phyloP scores from a whole-genome alignment of 495 filamentous ascomycete genomes.

The Hypoxylon intermedium region DNA sequence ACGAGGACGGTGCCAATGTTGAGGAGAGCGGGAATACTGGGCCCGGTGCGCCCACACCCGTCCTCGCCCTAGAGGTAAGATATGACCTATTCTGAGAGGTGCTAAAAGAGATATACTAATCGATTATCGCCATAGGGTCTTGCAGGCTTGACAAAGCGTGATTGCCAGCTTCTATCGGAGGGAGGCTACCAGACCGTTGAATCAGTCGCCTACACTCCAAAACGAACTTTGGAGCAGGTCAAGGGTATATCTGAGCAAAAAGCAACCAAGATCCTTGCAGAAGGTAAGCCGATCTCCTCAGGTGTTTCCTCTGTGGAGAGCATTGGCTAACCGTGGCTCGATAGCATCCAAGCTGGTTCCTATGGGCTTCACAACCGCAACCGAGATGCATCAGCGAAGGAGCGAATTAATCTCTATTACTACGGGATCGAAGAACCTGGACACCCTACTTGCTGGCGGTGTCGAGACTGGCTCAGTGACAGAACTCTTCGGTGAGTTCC shows the following conservation, averaged over 20 bases:
- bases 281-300: slow-evolving; percentile 63
- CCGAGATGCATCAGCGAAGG: slow-evolving; percentile 96
- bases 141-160: slow-evolving; percentile 86
- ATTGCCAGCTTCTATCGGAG: slow-evolving; percentile 91
- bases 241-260: slow-evolving; percentile 98
- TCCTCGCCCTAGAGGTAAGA: slow-evolving; percentile 82
- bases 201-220: slow-evolving; percentile 92
- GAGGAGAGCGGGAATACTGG: slow-evolving; percentile 66
- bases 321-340: slow-evolving; percentile 16
- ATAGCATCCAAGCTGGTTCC: slow-evolving; percentile 93
- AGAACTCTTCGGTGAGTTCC: slow-evolving; percentile 98
- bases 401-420: slow-evolving; percentile 98
- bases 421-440: slow-evolving; percentile 94
- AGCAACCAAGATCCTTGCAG: slow-evolving; percentile 88
- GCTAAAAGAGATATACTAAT: slow-evolving; percentile 1
- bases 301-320: neutral
- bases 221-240: slow-evolving; percentile 84
- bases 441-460: slow-evolving; percentile 92
- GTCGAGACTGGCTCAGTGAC: slow-evolving; percentile 97
- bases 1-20: slow-evolving; percentile 48
- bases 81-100: neutral
- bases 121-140: slow-evolving; percentile 62
- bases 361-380: slow-evolving; percentile 99
- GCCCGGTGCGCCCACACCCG: slow-evolving; percentile 93
- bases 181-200: slow-evolving; percentile 95